Conservation (phyloP, 1,284 basidiomycete genomes). For the Ganoderma leucocontextum region DNA sequence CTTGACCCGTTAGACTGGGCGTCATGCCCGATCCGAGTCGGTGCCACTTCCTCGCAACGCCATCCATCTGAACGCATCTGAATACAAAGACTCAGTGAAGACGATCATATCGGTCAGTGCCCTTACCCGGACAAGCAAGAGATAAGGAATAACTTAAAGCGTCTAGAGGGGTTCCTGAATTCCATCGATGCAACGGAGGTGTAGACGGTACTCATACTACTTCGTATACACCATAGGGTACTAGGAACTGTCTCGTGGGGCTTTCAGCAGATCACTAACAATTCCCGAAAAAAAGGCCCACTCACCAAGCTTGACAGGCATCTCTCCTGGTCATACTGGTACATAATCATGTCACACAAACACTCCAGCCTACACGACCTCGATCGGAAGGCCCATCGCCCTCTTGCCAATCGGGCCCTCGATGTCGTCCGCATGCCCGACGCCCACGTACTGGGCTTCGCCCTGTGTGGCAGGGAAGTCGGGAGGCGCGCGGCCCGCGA, state of each 20-base stretch:
- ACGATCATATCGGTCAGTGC: not conserved
- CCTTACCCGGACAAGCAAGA: not conserved
- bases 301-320: not conserved
- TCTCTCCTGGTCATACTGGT: not conserved
- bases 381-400: conserved; percentile 60
- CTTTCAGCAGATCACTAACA: not conserved
- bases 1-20: no score
- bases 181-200: not conserved
- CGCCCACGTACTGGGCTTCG: conserved; percentile 62
- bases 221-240: not conserved
- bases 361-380: conserved; percentile 10
- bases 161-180: not conserved
- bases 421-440: conserved; percentile 59
- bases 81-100: not conserved
- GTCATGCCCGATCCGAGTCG: no score
- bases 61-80: not conserved
- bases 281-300: not conserved
- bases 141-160: not conserved
- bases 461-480: conserved; percentile 75
- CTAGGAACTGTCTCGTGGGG: not conserved
- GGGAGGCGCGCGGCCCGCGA: conserved; percentile 67
- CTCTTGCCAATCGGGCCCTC: conserved; percentile 51
- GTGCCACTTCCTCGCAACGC: not conserved
- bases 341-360: no score
- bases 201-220: not conserved